Evolutionary conservation across 2,329 filamentous ascomycete genomes (phyloP).

Genomic region (Alternaria gaisen): DNA sequence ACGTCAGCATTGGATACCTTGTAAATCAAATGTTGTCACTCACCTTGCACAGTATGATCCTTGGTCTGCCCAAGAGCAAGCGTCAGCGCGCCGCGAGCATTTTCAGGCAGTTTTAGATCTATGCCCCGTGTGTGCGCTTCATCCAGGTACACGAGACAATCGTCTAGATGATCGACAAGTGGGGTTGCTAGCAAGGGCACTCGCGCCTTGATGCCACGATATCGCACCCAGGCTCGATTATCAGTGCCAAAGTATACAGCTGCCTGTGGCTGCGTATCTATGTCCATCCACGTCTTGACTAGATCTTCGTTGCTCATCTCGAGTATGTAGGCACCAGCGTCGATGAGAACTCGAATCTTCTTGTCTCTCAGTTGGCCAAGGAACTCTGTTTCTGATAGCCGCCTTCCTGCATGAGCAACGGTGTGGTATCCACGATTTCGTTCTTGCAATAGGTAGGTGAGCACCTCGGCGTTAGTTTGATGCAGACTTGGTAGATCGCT

Average conservation of each 20-base stretch:
- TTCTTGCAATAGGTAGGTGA: conserved; percentile 64
- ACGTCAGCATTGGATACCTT: conserved; percentile 9
- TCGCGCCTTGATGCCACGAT: conserved; percentile 53
- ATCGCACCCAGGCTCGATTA: conserved; percentile 64
- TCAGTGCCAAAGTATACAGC: conserved; percentile 65
- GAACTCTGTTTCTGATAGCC: conserved; percentile 42
- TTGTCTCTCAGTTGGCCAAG: conserved; percentile 53
- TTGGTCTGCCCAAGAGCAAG: conserved; percentile 72
- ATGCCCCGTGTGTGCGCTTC: conserved; percentile 75
- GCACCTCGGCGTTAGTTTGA: conserved; percentile 73
- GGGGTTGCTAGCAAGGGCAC: conserved; percentile 66
- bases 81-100: conserved; percentile 72
- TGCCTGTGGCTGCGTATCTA: conserved; percentile 43
- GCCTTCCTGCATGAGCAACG: conserved; percentile 10
- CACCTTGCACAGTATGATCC: conserved; percentile 72
- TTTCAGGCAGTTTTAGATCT: conserved; percentile 68
- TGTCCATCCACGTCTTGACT: conserved; percentile 60
- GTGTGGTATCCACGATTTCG: conserved; percentile 47
- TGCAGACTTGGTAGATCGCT: conserved; percentile 62
- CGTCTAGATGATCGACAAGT: conserved; percentile 63
- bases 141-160: conserved; percentile 73
- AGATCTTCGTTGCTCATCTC: conserved; percentile 62
- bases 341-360: conserved; percentile 67
- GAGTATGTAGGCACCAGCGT: conserved; percentile 75
- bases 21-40: conserved; percentile 9